Percentiles rank a stretch among this genome's conserved stretches.
These are phyloP conservation scores for Nepenthes mirabilis DNA, from an alignment of 148 eudicot genomes.

Conservation along the genomic window DNA sequence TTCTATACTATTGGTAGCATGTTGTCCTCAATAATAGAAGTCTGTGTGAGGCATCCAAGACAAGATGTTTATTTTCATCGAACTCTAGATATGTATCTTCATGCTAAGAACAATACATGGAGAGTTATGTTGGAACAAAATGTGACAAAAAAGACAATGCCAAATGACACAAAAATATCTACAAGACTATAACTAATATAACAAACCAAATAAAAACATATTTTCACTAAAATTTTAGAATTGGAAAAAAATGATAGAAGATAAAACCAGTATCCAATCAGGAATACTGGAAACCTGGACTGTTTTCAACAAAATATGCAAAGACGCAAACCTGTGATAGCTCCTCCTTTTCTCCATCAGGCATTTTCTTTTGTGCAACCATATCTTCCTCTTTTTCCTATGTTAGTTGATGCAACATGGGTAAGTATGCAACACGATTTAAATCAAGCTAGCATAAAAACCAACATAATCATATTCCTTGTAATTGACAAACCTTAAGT, in stretches of 20 bases:
- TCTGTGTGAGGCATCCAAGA: no score
- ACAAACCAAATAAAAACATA: no score
- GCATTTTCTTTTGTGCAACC: constrained; percentile 97
- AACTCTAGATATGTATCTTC: no score
- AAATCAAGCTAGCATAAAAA: neutral
- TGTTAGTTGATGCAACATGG: neutral
- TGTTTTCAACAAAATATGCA: neutral
- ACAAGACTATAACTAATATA: no score
- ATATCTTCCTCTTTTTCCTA: constrained; percentile 91
- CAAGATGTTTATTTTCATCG: no score
- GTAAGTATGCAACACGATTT: neutral
- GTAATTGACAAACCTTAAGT: constrained; percentile 40
- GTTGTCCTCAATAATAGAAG: no score
- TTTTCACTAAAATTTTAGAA: no score
- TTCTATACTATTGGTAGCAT: no score
- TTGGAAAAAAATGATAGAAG: neutral
- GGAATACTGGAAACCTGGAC: neutral
- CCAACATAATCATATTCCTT: neutral
- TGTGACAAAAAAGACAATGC: no score
- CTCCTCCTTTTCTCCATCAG: constrained; percentile 87
- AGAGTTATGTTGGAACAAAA: no score
- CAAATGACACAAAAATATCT: no score
- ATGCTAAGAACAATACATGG: no score
- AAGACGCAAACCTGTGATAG: constrained; percentile 68
- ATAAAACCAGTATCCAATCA: neutral